A percentile compares a stretch with the other conserved stretches of the same genome.
phyloP scores from a whole-genome alignment of 305 asterid genomes.

The Monarda citriodora region DNA sequence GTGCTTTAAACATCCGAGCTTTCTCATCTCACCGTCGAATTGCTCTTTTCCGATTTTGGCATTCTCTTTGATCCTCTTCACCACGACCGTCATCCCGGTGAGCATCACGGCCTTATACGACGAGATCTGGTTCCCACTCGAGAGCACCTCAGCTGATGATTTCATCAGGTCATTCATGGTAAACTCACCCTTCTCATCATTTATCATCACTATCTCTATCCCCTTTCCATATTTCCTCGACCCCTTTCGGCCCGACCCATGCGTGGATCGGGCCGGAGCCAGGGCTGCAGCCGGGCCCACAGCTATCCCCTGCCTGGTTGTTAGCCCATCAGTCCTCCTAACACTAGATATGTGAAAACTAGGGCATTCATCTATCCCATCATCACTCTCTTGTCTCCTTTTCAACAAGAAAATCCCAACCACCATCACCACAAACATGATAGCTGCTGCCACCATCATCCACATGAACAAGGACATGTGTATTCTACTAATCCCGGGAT shows the following conservation, averaged over 20 bases:
- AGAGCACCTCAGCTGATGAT: slow-evolving; percentile 82
- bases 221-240: slow-evolving; percentile 31
- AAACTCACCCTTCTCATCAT: slow-evolving; percentile 63
- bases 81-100: slow-evolving; percentile 60
- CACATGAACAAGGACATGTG: slow-evolving; percentile 21
- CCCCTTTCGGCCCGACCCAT: slow-evolving; percentile 13
- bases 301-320: slow-evolving; percentile 16
- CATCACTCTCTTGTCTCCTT: slow-evolving; percentile 31
- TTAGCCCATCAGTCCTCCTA: slow-evolving; percentile 24
- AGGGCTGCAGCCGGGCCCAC: slow-evolving; percentile 15
- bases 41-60: slow-evolving; percentile 48
- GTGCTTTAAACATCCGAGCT: slow-evolving; percentile 63
- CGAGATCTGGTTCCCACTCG: slow-evolving; percentile 60
- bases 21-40: slow-evolving; percentile 62
- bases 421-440: slow-evolving; percentile 37
- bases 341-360: slow-evolving; percentile 18
- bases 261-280: slow-evolving; percentile 10
- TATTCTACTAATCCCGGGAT: neutral
- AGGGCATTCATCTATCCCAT: slow-evolving; percentile 18
- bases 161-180: slow-evolving; percentile 76
- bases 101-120: slow-evolving; percentile 73
- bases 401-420: slow-evolving; percentile 41
- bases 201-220: slow-evolving; percentile 58
- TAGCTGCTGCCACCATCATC: slow-evolving; percentile 21
- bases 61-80: slow-evolving; percentile 70